Conservation (phyloP, 148 eudicot species). For the Vaccinium darrowii region DNA sequence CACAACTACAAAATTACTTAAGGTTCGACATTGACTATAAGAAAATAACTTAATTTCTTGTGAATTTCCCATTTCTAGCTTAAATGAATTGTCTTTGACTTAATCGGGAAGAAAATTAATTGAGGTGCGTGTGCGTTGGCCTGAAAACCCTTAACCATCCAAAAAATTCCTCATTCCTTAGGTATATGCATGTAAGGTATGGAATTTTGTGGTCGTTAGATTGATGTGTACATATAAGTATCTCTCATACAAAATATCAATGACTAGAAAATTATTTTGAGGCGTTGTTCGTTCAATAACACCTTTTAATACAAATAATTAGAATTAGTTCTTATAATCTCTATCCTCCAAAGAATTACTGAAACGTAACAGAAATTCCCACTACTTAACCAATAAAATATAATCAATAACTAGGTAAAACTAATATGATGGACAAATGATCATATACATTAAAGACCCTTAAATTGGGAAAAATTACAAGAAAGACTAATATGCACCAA, state of each 20-base stretch:
- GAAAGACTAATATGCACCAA: neutral
- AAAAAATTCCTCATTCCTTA: no score
- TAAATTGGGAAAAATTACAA: no score
- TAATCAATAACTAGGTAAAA: neutral
- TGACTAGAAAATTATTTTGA: neutral
- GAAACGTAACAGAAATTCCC: neutral
- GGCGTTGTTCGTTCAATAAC: neutral
- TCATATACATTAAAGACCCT: neutral
- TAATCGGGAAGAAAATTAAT: no score
- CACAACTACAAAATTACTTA: neutral
- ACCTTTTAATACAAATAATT: neutral
- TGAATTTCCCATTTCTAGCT: no score
- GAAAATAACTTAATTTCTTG: no score
- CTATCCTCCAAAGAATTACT: neutral
- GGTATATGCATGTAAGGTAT: no score
- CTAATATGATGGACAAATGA: neutral
- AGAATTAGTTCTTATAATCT: neutral
- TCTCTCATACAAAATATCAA: neutral
- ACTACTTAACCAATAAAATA: neutral
- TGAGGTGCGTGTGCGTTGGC: no score
- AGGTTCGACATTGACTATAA: no score
- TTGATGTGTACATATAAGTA: neutral
- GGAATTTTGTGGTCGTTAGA: neutral
- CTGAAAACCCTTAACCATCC: no score
- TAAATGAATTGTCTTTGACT: no score